phyloP scores from a whole-genome alignment of 495 filamentous ascomycete species.

The Tirmania nivea region DNA sequence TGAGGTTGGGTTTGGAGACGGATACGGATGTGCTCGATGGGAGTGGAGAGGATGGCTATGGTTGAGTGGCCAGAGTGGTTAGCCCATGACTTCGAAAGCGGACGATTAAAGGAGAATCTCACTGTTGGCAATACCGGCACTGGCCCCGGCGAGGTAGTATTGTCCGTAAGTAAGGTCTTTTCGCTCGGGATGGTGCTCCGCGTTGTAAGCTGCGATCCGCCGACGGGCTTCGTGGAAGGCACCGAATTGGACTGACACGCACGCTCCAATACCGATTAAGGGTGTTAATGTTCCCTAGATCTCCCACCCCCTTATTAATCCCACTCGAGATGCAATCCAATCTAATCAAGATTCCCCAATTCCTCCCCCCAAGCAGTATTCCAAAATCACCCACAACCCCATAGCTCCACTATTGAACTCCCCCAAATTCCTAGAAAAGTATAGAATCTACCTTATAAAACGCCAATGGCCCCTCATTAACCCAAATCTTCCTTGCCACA shows the following conservation, averaged over 20 bases:
- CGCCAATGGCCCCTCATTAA: constrained; percentile 65
- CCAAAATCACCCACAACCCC: too few species aligned
- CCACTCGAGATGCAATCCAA: too few species aligned
- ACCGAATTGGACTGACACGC: constrained; percentile 93
- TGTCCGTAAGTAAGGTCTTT: constrained; percentile 48
- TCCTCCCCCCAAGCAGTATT: too few species aligned
- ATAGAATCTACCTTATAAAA: constrained; percentile 39
- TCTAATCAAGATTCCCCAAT: too few species aligned
- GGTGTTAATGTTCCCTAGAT: constrained; percentile 67
- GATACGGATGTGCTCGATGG: constrained; percentile 95
- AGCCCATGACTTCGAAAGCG: too few species aligned
- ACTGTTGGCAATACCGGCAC: constrained; percentile 75
- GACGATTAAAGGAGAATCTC: too few species aligned
- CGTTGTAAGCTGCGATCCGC: constrained; percentile 41
- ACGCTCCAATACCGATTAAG: constrained; percentile 86
- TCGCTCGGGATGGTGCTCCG: constrained; percentile 3
- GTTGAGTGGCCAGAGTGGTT: too few species aligned
- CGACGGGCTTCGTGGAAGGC: constrained; percentile 86
- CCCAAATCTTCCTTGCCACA: constrained; percentile 62
- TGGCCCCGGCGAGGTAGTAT: constrained; percentile 78
- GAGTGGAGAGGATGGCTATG: constrained; percentile 47
- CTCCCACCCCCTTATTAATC: too few species aligned
- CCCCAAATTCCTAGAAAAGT: too few species aligned
- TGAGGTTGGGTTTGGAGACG: constrained; percentile 95
- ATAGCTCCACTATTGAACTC: too few species aligned